Percentiles rank a stretch among this genome's conserved stretches.
Conservation (phyloP, 2,329 filamentous ascomycete genomes). For the Nannizzia gypsea region DNA sequence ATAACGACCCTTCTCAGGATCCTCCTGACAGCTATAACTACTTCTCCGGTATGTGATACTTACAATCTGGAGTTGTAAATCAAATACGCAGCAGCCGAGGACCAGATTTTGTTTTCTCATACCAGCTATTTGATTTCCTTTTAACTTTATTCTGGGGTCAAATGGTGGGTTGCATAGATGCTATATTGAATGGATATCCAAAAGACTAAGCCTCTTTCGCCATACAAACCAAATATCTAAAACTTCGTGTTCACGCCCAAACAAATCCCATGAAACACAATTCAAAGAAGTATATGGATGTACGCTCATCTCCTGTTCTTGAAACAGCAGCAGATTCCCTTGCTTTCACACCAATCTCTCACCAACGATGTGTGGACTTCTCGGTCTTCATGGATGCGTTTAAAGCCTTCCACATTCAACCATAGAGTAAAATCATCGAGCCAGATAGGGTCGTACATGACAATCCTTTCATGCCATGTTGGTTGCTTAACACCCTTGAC, state of each 20-base stretch:
- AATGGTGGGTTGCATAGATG: not conserved
- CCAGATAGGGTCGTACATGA: constrained; percentile 84
- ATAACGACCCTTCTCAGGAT: not conserved
- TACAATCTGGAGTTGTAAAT: not conserved
- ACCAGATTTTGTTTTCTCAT: not conserved
- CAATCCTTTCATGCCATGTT: constrained; percentile 84
- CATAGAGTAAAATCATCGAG: constrained; percentile 74
- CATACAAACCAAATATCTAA: not conserved
- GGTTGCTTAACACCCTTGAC: constrained; percentile 32
- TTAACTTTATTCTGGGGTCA: too few species aligned
- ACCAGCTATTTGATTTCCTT: not conserved
- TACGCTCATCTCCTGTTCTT: not conserved
- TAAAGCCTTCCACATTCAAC: constrained; percentile 62
- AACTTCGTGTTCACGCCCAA: not conserved
- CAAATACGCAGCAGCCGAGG: not conserved
- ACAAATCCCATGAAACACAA: not conserved
- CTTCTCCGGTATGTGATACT: not conserved
- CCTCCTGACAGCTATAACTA: not conserved
- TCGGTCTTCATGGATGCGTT: constrained; percentile 50
- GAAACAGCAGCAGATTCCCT: constrained; percentile 66
- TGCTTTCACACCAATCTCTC: constrained; percentile 80
- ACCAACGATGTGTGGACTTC: constrained; percentile 55
- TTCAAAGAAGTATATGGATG: not conserved
- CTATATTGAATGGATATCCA: not conserved
- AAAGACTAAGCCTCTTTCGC: not conserved